Conservation (phyloP, 2,329 filamentous ascomycete genomes). For the Alternaria sp. region DNA sequence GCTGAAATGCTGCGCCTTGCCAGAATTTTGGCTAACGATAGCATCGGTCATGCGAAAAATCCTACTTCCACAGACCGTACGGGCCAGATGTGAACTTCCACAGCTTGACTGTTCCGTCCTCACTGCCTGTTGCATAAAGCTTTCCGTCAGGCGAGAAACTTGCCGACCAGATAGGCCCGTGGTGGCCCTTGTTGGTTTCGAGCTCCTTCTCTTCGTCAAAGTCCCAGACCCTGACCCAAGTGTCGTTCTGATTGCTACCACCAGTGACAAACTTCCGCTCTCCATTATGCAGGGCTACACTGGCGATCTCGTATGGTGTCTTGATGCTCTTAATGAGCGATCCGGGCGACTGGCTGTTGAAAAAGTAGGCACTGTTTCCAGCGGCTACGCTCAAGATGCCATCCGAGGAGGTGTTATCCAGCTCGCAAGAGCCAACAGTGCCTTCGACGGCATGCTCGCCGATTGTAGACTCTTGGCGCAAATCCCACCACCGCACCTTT, state of each 20-base stretch:
- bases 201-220: slow-evolving; percentile 85
- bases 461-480: slow-evolving; percentile 77
- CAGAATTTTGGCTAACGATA: not conserved
- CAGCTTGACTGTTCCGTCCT: slow-evolving; percentile 97
- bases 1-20: not conserved
- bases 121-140: slow-evolving; percentile 93
- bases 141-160: slow-evolving; percentile 95
- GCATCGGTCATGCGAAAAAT: not conserved
- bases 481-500: slow-evolving; percentile 92
- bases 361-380: slow-evolving; percentile 94
- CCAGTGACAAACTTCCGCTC: slow-evolving; percentile 87
- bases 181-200: slow-evolving; percentile 94
- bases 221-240: slow-evolving; percentile 94
- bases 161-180: slow-evolving; percentile 96
- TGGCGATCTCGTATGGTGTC: slow-evolving; percentile 85
- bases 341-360: slow-evolving; percentile 76
- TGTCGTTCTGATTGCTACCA: slow-evolving; percentile 77
- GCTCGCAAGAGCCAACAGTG: slow-evolving; percentile 89
- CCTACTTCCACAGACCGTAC: slow-evolving; percentile 70
- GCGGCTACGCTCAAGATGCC: slow-evolving; percentile 87
- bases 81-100: slow-evolving; percentile 73
- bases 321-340: slow-evolving; percentile 78
- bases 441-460: slow-evolving; percentile 81
- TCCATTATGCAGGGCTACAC: slow-evolving; percentile 84
- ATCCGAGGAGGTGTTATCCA: slow-evolving; percentile 69